Evolutionary conservation across 805 yeast genomes (phyloP), one percentile per base, ranked within the genome.

Genomic region (Spencermartinsiella europaea): DNA sequence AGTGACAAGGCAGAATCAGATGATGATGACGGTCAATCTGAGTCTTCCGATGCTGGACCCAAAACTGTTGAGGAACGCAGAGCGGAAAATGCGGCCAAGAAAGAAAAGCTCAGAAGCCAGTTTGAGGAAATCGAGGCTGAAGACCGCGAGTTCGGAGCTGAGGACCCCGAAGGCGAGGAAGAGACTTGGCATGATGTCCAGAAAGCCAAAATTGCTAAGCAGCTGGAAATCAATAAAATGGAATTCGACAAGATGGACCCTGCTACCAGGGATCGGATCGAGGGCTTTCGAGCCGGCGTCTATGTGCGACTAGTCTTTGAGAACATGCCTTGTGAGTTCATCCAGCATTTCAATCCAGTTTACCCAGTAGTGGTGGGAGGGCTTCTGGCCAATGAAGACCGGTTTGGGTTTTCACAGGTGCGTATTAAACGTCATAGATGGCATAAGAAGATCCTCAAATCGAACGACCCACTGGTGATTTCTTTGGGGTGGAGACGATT

Each of bases 401-500:
- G 95, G 61, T 91, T 90, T 63, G 99, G 99, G 4, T 83, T 85
- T 60, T 74, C 89, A 70, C 91, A 87, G 62, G 96, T 87, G 40
- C 80, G 98, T 70, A 80, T 93, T 51, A 89, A 96, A 79, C 82
- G 96, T 68, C 99, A 93, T 65, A 81, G 99, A 72, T 93, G 99
- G 99, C 97, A 93, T 69, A 91, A 89, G 63, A 89, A 89, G 75
- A 87, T 95, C 49, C 73, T 93, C 58, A 93, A 93, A 67, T 80
- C 97, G 7, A 95, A 88, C 62, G 99, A 93, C 69, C 99, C 99
- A 1, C 73, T 95, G 54, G 88, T 93, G 45, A 65, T 93, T 41
- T 91, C 98, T 0, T 69, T 93, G 37, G 99, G 99, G 34, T 93
- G 99, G 99, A 81, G 99, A 71, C 76, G 99, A 66, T 95, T 93